Evolutionary conservation across 2,329 filamentous ascomycete genomes (phyloP).

Genomic region (Penicillium rolfsii): DNA sequence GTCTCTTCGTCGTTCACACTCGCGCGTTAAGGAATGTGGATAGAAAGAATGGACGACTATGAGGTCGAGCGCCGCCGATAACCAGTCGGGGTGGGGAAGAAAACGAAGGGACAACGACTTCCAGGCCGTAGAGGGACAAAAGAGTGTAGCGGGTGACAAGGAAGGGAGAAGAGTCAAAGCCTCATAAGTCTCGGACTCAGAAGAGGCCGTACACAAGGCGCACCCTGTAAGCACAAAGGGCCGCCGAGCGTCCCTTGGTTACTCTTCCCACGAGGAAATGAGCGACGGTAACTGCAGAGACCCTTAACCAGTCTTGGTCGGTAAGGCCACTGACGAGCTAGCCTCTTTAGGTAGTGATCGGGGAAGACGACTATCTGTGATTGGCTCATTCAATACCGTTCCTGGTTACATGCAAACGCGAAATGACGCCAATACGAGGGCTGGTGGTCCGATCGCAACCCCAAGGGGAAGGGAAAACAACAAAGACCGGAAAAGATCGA

Average conservation of each 20-base stretch:
- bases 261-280: conserved; percentile 14
- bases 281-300: conserved; percentile 9
- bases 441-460: background rate
- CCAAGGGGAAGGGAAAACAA: background rate
- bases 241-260: no score
- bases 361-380: background rate
- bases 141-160: conserved; percentile 6
- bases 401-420: conserved; percentile 18
- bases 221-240: background rate
- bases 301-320: conserved; percentile 17
- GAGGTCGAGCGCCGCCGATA: conserved; percentile 28
- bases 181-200: background rate
- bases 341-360: conserved; percentile 7
- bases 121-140: conserved; percentile 25
- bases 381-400: conserved; percentile 18
- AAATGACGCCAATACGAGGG: conserved; percentile 10
- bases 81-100: conserved; percentile 18
- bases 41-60: conserved; percentile 32
- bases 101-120: conserved; percentile 33
- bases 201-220: background rate
- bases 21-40: conserved; percentile 29
- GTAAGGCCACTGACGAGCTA: conserved; percentile 9
- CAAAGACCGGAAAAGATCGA: no score
- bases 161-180: conserved; percentile 1
- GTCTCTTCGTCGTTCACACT: conserved; percentile 19